Base-by-base conservation (phyloP, 257 asterid genomes). In the Anisodus acutangulus region DNA sequence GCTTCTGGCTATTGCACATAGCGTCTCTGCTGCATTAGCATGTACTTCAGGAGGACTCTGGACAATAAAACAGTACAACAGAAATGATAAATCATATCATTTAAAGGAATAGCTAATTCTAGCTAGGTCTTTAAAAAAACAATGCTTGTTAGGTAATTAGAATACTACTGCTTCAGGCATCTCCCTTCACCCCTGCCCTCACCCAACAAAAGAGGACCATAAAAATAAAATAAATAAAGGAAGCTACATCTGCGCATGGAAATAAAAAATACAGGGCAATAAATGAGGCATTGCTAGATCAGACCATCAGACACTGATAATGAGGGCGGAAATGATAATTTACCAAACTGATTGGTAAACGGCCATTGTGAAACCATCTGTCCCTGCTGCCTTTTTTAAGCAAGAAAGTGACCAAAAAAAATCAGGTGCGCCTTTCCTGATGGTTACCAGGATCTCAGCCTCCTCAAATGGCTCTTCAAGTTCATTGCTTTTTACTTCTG, bases 11-110 rank as follows among this genome's bases (percentile, higher is more conserved):
- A 97, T 94, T 68, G 98, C 90, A 84, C 98, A 97, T 74, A 97
- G 91, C 55, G 94, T 93, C 88, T 97, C 99, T 79, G 99, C 98
- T 80, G 98, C 94, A 91, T 97, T 97, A 82, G 97, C 98, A 85
- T 97, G 98, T 76, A 95, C 98, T 90, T 97, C 98, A 81, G 98
- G 95, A 86, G 96, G 85, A 89, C 91, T 89, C 98, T 97, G 97
- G 68, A 86, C 35, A 26, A 49, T 58, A 84, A 83, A 49, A 85
- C 26, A 84, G 49, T 55, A 86, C 45, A 74, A 47, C 58, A 74
- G 62, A 49, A 74, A 74, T 51, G 62, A 22, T 19, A 74, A 51
- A 74, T 74, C 43, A 72, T 41, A 59, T 51, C 60, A 31, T 72
- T 47, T 72, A 49, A 47, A 72, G 55, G 80, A 60, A 19, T 47